These are phyloP conservation scores for Neurospora terricola DNA, from an alignment of 495 filamentous ascomycete species.

Conservation along the genomic window DNA sequence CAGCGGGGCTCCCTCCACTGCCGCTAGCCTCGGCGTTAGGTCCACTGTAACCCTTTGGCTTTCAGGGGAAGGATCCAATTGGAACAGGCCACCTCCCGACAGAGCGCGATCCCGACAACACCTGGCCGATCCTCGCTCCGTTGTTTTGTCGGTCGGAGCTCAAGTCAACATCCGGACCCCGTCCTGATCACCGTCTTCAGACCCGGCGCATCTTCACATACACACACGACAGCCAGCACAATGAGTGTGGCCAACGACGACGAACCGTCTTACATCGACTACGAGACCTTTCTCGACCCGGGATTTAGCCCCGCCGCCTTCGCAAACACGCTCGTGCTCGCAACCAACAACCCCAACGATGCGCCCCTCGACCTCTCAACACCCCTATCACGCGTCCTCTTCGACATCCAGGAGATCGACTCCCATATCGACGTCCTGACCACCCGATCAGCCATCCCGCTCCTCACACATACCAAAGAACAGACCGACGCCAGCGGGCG, in stretches of 20 bases:
- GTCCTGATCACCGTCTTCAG: neutral
- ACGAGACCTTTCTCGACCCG: slow-evolving; percentile 82
- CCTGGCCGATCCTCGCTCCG: too few relatives aligned
- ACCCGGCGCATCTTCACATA: neutral
- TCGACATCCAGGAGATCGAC: slow-evolving; percentile 95
- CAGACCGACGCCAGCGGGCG: slow-evolving; percentile 57
- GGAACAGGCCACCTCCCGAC: neutral
- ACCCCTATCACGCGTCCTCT: slow-evolving; percentile 85
- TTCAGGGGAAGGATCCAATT: neutral
- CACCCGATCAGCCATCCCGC: slow-evolving; percentile 69
- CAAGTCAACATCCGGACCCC: neutral
- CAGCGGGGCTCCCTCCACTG: neutral
- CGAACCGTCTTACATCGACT: slow-evolving; percentile 89
- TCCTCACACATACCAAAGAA: slow-evolving; percentile 67
- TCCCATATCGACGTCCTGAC: slow-evolving; percentile 88
- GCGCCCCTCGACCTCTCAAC: slow-evolving; percentile 86
- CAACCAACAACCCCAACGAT: slow-evolving; percentile 87
- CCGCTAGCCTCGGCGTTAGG: neutral
- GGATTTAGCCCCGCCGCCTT: slow-evolving; percentile 70
- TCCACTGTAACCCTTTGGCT: neutral
- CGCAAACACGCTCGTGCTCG: slow-evolving; percentile 77
- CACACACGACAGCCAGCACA: neutral
- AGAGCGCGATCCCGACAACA: neutral
- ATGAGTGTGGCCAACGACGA: slow-evolving; percentile 23
- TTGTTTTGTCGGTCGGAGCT: neutral